A percentile compares a stretch with the other conserved stretches of the same genome.
Evolutionary conservation across 2,329 filamentous ascomycete species (phyloP).

Genomic region (Aspergillus nomiae): DNA sequence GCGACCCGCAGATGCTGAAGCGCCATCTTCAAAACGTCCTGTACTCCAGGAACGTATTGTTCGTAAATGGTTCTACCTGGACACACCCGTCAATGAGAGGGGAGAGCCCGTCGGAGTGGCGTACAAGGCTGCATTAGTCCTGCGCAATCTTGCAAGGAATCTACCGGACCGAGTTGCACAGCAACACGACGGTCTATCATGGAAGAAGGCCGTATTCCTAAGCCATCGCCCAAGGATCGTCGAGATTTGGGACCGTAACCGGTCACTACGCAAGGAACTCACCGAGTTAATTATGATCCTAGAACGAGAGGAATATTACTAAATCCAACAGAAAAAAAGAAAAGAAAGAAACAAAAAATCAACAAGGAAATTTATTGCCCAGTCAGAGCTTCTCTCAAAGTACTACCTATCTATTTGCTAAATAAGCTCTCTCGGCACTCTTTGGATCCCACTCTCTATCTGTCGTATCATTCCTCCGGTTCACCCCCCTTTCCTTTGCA

Average conservation of each 20-base stretch:
- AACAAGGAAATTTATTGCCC: neutral
- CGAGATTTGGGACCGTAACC: constrained; percentile 43
- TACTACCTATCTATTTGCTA: neutral
- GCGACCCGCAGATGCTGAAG: constrained; percentile 33
- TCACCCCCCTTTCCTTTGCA: neutral
- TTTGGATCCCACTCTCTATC: neutral
- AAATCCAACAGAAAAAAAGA: constrained; percentile 11
- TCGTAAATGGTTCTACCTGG: constrained; percentile 43
- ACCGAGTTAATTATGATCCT: constrained; percentile 47
- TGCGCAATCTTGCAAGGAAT: constrained; percentile 50
- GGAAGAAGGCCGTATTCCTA: constrained; percentile 44
- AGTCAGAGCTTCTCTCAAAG: neutral
- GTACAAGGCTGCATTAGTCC: constrained; percentile 49
- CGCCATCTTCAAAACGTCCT: constrained; percentile 38
- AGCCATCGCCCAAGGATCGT: constrained; percentile 41
- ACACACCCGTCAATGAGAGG: constrained; percentile 45
- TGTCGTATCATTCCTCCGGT: neutral
- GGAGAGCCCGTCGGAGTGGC: constrained; percentile 48
- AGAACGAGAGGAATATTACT: constrained; percentile 41
- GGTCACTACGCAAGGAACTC: constrained; percentile 44
- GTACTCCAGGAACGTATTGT: constrained; percentile 43
- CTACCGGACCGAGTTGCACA: constrained; percentile 37
- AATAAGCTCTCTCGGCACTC: neutral
- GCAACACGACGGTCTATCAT: constrained; percentile 33
- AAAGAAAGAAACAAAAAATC: constrained; percentile 1